A percentile compares a stretch with the other conserved stretches of the same genome.
Conservation (phyloP, 371 early-diverging fungal genomes). For the Syncephalastrum contaminatum region DNA sequence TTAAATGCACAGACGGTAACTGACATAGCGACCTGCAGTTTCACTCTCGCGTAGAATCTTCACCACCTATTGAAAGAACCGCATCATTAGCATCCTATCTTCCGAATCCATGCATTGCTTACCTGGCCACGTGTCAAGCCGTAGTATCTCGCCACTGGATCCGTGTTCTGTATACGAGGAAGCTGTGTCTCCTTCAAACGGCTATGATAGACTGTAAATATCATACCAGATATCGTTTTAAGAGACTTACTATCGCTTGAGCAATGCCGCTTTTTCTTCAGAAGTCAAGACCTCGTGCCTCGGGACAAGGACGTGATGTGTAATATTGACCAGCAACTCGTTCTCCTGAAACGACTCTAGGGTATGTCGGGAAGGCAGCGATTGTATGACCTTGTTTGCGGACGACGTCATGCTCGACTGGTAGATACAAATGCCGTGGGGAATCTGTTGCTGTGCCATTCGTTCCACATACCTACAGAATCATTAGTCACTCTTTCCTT, state of each 20-base stretch:
- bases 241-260: conserved; percentile 85
- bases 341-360: conserved; percentile 94
- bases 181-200: conserved; percentile 96
- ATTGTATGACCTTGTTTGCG: conserved; percentile 83
- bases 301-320: conserved; percentile 96
- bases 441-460: conserved; percentile 84
- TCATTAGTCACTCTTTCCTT: too few relatives aligned
- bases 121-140: conserved; percentile 95
- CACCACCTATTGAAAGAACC: conserved; percentile 62
- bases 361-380: conserved; percentile 72
- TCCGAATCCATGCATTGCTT: conserved; percentile 7
- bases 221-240: not conserved
- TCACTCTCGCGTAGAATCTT: conserved; percentile 96
- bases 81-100: not conserved
- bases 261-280: conserved; percentile 91
- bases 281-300: conserved; percentile 88
- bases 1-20: conserved; percentile 89
- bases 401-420: conserved; percentile 83
- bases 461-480: conserved; percentile 67
- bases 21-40: conserved; percentile 96
- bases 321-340: conserved; percentile 98
- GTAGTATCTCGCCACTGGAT: conserved; percentile 97
- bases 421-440: conserved; percentile 85
- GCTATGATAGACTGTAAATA: conserved; percentile 31
- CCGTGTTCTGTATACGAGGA: conserved; percentile 90